Base-by-base conservation (phyloP, 1,284 basidiomycete genomes). In the Cystobasidium slooffiae region DNA sequence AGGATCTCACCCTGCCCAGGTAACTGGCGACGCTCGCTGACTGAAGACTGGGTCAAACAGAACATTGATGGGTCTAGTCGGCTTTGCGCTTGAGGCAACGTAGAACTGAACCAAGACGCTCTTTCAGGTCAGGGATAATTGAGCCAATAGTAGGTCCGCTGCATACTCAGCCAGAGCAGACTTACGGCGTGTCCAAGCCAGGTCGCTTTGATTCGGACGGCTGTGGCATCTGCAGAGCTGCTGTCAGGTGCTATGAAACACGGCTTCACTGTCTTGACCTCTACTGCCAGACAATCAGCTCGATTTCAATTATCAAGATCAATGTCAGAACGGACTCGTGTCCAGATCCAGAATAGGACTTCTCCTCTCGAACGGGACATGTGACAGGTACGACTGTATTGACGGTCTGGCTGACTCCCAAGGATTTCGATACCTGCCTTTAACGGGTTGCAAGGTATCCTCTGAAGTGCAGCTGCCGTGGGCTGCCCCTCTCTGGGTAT, bases 21-120 rank as follows among this genome's bases (percentile, higher is more conserved):
- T 56, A 10, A 79, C 78, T 41, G 80, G 80, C 0, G 79, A 80
- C 0, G 78, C 79, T 1, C 79, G 64, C n/a, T 74, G 64, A 24
- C 77, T 77, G 64, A 80, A 80, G 53, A 81, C 79, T 6, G 80
- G 80, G 66, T 81, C 80, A 59, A 80, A 80, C n/a, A 80, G 59
- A 16, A 79, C 66, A 53, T 77, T 78, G 63, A 77, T 56, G 18
- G 55, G 31, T 3, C 20, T 56, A 0, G 53, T 41, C 16, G 59
- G 20, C 10, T 22, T 37, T 24, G 47, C 39, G 8, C 44, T 66
- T n/a, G 31, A 16, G 8, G 47, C 74, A 12, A 39, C 24, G n/a
- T 47, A 49, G 37, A 47, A 63, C 43, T 43, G 56, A 1, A 59
- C 56, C 7, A 59, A 39, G 0, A 43, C 56, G 20, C 37, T 59